Conservation (phyloP, 257 asterid species). For the Penstemon barbatus region DNA sequence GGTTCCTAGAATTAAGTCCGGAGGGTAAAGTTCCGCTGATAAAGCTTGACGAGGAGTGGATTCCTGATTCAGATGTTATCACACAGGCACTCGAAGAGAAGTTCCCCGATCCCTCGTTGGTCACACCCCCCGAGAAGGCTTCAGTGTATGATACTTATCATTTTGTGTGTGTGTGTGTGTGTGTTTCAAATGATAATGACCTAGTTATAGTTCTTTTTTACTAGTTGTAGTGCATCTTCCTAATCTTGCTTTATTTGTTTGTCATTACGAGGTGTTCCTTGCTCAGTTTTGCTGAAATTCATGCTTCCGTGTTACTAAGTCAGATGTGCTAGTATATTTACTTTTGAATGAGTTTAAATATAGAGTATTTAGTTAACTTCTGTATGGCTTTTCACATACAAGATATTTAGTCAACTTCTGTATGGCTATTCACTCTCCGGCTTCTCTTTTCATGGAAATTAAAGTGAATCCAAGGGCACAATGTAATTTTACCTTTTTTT, state of each 20-base stretch:
- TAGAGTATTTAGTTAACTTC: neutral
- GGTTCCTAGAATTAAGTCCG: slow-evolving; percentile 78
- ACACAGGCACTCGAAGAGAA: slow-evolving; percentile 83
- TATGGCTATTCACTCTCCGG: neutral
- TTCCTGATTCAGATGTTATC: slow-evolving; percentile 92
- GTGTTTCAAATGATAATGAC: neutral
- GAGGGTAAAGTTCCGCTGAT: slow-evolving; percentile 91
- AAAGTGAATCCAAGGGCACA: too few species aligned
- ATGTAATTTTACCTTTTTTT: too few species aligned
- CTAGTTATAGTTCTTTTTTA: neutral
- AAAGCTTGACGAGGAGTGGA: slow-evolving; percentile 90
- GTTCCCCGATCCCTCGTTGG: slow-evolving; percentile 80
- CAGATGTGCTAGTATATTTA: too few species aligned
- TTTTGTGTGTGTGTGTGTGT: neutral
- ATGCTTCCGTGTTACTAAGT: too few species aligned
- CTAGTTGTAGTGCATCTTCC: neutral
- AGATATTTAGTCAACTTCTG: neutral
- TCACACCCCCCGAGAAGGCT: slow-evolving; percentile 83
- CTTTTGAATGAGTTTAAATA: too few species aligned
- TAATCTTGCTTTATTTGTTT: too few species aligned
- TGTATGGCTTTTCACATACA: neutral
- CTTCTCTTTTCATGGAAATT: neutral
- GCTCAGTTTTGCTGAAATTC: too few species aligned
- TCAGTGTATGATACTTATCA: slow-evolving; percentile 55
- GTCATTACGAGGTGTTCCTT: too few species aligned